Conservation (phyloP, 148 eudicot species). For the Polygonum aviculare region DNA sequence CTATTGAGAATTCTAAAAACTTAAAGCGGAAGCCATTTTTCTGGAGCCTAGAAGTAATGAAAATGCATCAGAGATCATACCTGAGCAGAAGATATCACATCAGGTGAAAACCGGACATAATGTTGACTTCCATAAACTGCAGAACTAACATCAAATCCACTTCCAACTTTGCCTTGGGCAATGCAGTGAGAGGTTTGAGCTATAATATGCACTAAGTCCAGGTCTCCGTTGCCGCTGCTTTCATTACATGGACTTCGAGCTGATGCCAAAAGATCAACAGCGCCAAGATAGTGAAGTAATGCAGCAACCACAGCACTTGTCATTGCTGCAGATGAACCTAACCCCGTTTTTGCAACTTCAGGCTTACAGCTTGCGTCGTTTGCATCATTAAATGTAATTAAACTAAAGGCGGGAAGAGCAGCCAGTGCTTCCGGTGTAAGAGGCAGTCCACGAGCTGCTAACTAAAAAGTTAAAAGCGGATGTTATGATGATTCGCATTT, state of each 20-base stretch:
- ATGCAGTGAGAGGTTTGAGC: slow-evolving; percentile 90
- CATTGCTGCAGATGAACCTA: slow-evolving; percentile 99
- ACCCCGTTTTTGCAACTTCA: slow-evolving; percentile 98
- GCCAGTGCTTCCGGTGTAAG: slow-evolving; percentile 75
- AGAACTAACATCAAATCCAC: slow-evolving; percentile 98
- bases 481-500: neutral
- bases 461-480: slow-evolving; percentile 27
- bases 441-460: slow-evolving; percentile 85
- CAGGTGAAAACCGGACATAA: slow-evolving; percentile 94
- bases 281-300: slow-evolving; percentile 86
- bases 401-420: slow-evolving; percentile 67
- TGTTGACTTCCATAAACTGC: slow-evolving; percentile 99
- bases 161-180: slow-evolving; percentile 99
- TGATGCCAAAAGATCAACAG: slow-evolving; percentile 51
- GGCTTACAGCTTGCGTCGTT: slow-evolving; percentile 57
- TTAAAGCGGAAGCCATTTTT: neutral
- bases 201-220: slow-evolving; percentile 62
- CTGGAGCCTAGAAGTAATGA: neutral
- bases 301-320: slow-evolving; percentile 97
- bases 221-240: slow-evolving; percentile 25
- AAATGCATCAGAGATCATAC: slow-evolving; percentile 20
- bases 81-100: slow-evolving; percentile 92
- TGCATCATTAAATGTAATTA: slow-evolving; percentile 77
- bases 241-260: slow-evolving; percentile 23
- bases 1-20: neutral